A percentile compares a stretch with the other conserved stretches of the same genome.
Conservation (phyloP, 306 rosid species). For the Malus asiatica region DNA sequence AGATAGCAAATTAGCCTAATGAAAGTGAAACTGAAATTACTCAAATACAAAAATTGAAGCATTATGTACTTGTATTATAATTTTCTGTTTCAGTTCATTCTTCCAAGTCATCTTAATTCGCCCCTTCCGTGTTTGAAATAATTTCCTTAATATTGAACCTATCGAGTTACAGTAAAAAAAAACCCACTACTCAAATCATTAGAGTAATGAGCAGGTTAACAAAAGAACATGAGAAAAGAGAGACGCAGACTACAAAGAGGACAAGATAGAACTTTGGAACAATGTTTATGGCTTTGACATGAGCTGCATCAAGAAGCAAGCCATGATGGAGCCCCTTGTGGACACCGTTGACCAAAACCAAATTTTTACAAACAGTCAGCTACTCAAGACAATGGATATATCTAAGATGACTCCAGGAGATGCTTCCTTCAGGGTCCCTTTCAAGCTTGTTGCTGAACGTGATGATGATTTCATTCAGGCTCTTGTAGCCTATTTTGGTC, state of each 20-base stretch:
- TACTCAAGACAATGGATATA: slow-evolving; percentile 96
- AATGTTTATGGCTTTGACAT: slow-evolving; percentile 89
- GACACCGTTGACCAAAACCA: slow-evolving; percentile 94
- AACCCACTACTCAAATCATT: too few relatives aligned
- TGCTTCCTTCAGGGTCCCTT: slow-evolving; percentile 80
- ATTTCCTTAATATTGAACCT: too few relatives aligned
- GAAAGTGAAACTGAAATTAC: too few relatives aligned
- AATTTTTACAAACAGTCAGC: slow-evolving; percentile 83
- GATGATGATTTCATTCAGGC: slow-evolving; percentile 82
- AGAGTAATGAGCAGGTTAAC: too few relatives aligned
- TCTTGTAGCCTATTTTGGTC: slow-evolving; percentile 92
- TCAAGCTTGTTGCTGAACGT: slow-evolving; percentile 84
- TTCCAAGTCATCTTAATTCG: too few relatives aligned
- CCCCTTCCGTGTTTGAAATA: too few relatives aligned
- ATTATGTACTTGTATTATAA: too few relatives aligned
- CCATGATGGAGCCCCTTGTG: slow-evolving; percentile 92
- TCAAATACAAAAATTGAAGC: too few relatives aligned
- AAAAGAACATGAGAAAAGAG: too few relatives aligned
- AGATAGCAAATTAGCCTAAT: too few relatives aligned
- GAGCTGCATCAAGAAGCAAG: slow-evolving; percentile 98
- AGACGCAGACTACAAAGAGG: slow-evolving; percentile 93
- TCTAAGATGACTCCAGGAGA: slow-evolving; percentile 96
- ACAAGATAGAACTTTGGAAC: slow-evolving; percentile 98
- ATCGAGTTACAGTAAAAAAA: too few relatives aligned
- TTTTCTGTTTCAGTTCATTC: too few relatives aligned